Conservation (phyloP, 495 filamentous ascomycete genomes). For the Hypoxylon rickii region DNA sequence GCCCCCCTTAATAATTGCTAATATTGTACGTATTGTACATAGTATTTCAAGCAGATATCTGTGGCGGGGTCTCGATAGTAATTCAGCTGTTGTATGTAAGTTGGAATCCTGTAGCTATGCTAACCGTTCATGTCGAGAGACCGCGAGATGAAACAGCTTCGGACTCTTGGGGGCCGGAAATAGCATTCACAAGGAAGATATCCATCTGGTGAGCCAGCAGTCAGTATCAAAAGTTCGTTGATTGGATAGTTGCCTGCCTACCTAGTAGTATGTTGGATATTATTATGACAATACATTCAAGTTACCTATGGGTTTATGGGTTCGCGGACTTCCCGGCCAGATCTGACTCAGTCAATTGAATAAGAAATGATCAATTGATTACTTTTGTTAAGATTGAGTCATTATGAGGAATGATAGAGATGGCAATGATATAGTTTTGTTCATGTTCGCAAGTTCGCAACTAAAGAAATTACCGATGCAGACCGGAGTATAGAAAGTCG, state of each 20-base stretch:
- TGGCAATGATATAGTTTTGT: neutral
- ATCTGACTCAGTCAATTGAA: neutral
- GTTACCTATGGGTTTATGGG: neutral
- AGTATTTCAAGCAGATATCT: neutral
- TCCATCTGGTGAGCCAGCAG: constrained; percentile 10
- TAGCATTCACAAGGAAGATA: neutral
- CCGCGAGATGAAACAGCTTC: constrained; percentile 22
- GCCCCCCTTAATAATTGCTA: constrained; percentile 6
- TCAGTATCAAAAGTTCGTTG: neutral
- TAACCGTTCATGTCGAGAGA: constrained; percentile 13
- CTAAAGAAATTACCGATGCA: constrained; percentile 5
- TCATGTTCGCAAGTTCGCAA: constrained; percentile 1
- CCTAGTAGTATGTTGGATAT: too few species aligned
- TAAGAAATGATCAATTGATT: neutral
- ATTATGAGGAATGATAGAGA: constrained; percentile 7
- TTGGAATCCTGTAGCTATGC: neutral
- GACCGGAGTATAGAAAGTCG: constrained; percentile 13
- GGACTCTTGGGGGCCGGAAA: constrained; percentile 18
- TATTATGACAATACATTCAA: neutral
- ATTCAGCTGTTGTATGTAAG: neutral
- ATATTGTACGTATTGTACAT: too few species aligned
- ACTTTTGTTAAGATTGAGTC: neutral
- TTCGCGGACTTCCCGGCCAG: neutral
- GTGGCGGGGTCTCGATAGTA: constrained; percentile 11
- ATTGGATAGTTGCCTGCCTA: neutral